These are phyloP conservation scores for Pseudozyma pruni DNA, from an alignment of 1,284 basidiomycete species.

Conservation along the genomic window DNA sequence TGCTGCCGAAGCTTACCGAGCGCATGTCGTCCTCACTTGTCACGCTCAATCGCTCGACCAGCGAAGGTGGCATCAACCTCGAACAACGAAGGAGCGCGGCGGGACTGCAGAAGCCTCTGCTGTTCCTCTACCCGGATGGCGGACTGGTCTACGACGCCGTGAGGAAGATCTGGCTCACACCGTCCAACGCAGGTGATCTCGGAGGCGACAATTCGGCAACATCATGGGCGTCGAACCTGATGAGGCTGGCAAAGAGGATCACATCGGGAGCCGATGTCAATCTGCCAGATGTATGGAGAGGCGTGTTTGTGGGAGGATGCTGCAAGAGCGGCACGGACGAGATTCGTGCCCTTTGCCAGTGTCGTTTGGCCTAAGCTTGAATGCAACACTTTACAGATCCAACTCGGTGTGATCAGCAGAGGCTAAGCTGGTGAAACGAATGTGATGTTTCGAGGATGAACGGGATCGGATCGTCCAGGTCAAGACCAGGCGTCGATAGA, in stretches of 20 bases:
- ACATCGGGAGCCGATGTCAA: conserved; percentile 1
- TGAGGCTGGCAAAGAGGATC: conserved; percentile 40
- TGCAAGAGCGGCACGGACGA: conserved; percentile 57
- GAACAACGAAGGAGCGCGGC: conserved; percentile 4
- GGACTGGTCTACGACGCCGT: conserved; percentile 60
- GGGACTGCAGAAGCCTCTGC: conserved; percentile 40
- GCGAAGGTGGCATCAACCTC: conserved; percentile 27
- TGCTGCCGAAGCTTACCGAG: conserved; percentile 39
- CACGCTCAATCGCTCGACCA: conserved; percentile 20
- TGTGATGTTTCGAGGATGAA: no score
- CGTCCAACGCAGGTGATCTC: conserved; percentile 11
- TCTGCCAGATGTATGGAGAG: conserved; percentile 38
- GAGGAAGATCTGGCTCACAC: conserved; percentile 46
- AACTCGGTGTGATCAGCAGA: no score
- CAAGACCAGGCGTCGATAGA: no score
- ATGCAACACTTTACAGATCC: no score
- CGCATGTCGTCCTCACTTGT: conserved; percentile 39
- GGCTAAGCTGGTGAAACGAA: no score
- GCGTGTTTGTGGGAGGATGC: conserved; percentile 56
- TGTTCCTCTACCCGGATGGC: conserved; percentile 62
- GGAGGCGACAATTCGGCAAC: conserved; percentile 29
- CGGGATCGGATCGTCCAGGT: no score
- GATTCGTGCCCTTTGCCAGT: conserved; percentile 43
- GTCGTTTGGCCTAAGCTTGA: background rate
- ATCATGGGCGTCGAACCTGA: conserved; percentile 44